Evolutionary conservation across 371 early-diverging fungal species (phyloP), one percentile per base, ranked within the genome.

Genomic region (Encephalitozoon romaleae): DNA sequence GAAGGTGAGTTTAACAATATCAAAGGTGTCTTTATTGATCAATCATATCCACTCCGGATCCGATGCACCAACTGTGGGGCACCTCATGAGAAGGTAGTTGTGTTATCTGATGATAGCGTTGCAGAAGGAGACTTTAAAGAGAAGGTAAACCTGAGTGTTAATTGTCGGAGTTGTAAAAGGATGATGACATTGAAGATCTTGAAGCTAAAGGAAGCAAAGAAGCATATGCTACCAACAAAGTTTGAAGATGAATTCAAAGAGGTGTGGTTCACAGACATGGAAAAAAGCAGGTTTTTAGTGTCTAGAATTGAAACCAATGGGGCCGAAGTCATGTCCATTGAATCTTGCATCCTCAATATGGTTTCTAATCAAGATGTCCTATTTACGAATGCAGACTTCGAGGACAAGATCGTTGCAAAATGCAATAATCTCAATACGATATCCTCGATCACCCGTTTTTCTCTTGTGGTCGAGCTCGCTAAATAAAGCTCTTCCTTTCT

Each of bases 1-100:
- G 64, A 66, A 63, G 78, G 72, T 8, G 64, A 55, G 15, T 77
- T 77, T 43, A 9, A 26, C 9, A 72, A 69, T 42, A 43, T 77
- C 49, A 45, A 72, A 66, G 64, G 55, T n/a, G 23, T 77, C 38
- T 54, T 51, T 6, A 43, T 54, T 21, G 72, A 70, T 8, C 72
- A 67, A 28, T 66, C 72, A 26, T 71, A 49, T 42, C 68, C 72
- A 26, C 32, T 70, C 18, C 53, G 18, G 12, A 26, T 77, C 18
- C 52, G 30, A 42, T 77, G 78, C 51, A 42, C 72, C 32, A 28
- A 28, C 32, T 77, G 78, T 42, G 38, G 43, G 28, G 9, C 15
- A 9, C 30, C 4, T n/a, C 78, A 77, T 55, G 43, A 59, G 12
- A 77, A 77, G 21, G 38, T 25, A 4, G 78, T 77, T 15, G 67